phyloP scores from a whole-genome alignment of 805 yeast genomes.

The Wickerhamomyces rabaulensis region DNA sequence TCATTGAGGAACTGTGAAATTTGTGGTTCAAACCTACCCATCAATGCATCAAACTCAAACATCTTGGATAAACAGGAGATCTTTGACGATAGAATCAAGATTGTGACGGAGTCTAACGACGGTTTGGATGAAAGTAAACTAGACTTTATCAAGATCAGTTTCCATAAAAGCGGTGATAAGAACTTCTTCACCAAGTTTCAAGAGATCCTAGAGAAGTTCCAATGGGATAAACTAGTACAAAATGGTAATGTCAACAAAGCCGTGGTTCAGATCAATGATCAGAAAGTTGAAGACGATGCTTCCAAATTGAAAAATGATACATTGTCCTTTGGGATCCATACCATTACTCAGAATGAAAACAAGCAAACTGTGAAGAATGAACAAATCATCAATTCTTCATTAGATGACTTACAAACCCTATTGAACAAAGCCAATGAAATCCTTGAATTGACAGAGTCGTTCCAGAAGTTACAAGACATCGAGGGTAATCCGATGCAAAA shows the following conservation, averaged over 20 bases:
- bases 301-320: constrained; percentile 5
- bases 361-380: constrained; percentile 53
- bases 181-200: constrained; percentile 43
- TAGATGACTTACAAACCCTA: constrained; percentile 70
- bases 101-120: constrained; percentile 28
- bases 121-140: constrained; percentile 14
- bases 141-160: constrained; percentile 59
- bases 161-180: constrained; percentile 65
- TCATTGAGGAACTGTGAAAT: constrained; percentile 76
- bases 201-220: constrained; percentile 39
- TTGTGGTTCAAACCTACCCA: constrained; percentile 61
- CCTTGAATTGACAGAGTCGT: constrained; percentile 42
- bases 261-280: constrained; percentile 6
- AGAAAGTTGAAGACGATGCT: neutral
- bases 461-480: constrained; percentile 24
- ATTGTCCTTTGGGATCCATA: constrained; percentile 59
- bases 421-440: constrained; percentile 78
- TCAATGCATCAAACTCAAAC: constrained; percentile 20
- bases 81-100: constrained; percentile 27
- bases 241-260: constrained; percentile 28
- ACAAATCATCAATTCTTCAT: constrained; percentile 55
- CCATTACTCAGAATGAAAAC: constrained; percentile 55
- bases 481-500: constrained; percentile 7
- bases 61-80: constrained; percentile 20
- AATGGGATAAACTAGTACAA: constrained; percentile 40